These are phyloP conservation scores for Scalesia atractyloides DNA, from an alignment of 129 eudicot species.

Conservation along the genomic window DNA sequence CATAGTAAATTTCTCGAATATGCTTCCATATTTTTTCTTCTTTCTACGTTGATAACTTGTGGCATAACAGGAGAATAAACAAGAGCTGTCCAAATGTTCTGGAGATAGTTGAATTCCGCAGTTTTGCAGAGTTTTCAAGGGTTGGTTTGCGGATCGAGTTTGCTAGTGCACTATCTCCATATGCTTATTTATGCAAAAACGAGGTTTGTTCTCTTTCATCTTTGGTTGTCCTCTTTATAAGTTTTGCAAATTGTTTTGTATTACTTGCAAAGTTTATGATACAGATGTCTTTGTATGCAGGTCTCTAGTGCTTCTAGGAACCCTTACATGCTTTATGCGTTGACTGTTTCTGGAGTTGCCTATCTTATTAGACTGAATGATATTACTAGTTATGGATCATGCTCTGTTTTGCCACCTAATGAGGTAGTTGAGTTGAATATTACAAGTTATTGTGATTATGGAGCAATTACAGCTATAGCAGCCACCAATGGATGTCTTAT, in stretches of 20 bases:
- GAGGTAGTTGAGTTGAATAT: conserved; percentile 63
- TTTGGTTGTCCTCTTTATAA: conserved; percentile 4
- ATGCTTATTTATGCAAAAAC: conserved; percentile 65
- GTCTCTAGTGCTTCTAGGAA: conserved; percentile 42
- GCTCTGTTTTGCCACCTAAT: conserved; percentile 46
- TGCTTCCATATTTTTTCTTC: background rate
- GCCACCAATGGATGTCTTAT: conserved; percentile 69
- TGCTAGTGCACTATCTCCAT: conserved; percentile 61
- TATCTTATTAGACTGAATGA: conserved; percentile 55
- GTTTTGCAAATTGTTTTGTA: background rate
- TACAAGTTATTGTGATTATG: conserved; percentile 49
- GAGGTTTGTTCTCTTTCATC: conserved; percentile 45
- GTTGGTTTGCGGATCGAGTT: conserved; percentile 72
- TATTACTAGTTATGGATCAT: conserved; percentile 49
- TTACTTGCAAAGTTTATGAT: conserved; percentile 16
- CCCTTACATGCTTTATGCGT: conserved; percentile 62
- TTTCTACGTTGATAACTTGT: conserved; percentile 8
- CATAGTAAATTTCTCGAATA: background rate
- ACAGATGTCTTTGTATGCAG: conserved; percentile 40
- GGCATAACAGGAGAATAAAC: conserved; percentile 66
- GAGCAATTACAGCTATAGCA: conserved; percentile 63
- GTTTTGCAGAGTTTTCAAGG: conserved; percentile 52
- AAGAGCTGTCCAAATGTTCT: conserved; percentile 53
- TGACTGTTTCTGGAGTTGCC: conserved; percentile 71
- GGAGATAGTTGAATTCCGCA: conserved; percentile 67